Base-by-base conservation (phyloP, 2,329 filamentous ascomycete species). In the Coniochaeta hoffmannii region DNA sequence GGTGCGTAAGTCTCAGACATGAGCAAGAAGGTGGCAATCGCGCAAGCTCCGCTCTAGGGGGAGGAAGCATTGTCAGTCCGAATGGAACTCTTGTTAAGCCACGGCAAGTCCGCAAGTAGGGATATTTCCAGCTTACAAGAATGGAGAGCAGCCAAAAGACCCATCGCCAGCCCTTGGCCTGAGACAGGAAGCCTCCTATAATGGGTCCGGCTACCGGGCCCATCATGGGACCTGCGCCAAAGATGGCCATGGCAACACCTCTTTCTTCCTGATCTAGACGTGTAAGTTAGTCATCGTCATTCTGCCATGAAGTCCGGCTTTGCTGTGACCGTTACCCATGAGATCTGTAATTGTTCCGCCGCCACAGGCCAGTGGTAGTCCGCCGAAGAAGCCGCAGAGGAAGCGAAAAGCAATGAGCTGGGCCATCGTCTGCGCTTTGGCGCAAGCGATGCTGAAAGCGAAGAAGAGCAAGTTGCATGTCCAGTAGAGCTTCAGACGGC, bases 401-500 rank as follows among this genome's bases (percentile, higher is more conserved):
- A 80, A 66, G 3, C 77, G 75, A 54, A 78, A 78, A 1, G 72
- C 68, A 41, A 80, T 68, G 14, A 82, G 65, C 60, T 71, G 71
- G 1, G 60, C 62, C 35, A 73, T 71, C 65, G 86, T 71, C 64
- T 80, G 75, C 46, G 76, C 76, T 65, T 81, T 81, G 15, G 78
- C 84, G 61, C 78, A 87, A 64, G 82, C 83, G 63, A 87, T 80
- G 82, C 70, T 73, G 70, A 81, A 83, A 49, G 80, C 83, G 59
- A 86, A 79, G 68, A 84, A 86, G 5, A 84, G 46, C 17, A 67
- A 26, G 36, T 68, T 69, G 56, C 59, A 62, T 15, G 56, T 36
- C 54, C 69, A 64, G 55, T 71, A 70, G 35, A 72, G 56, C 12
- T 66, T 63, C 17, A 70, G 62, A 7, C 75, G 71, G 5, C 76